Conservation (phyloP, 108 stramenopile species). For the Thalassiosira profunda region DNA sequence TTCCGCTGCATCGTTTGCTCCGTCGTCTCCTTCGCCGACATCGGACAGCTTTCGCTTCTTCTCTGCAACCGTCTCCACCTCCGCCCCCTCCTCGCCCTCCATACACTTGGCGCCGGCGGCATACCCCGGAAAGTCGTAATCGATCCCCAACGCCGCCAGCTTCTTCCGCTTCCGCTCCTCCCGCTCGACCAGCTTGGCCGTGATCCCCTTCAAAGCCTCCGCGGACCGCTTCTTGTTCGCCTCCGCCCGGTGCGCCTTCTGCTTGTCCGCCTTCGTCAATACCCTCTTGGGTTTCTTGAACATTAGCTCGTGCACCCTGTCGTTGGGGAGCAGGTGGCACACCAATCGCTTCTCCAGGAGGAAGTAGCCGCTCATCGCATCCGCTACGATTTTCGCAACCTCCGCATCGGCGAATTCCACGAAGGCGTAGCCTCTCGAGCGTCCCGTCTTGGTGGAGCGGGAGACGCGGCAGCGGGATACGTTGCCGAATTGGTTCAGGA, state of each 20-base stretch:
- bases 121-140: conserved; percentile 92
- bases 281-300: conserved; percentile 39
- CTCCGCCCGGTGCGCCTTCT: conserved; percentile 41
- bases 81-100: conserved; percentile 13
- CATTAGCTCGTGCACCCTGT: conserved; percentile 62
- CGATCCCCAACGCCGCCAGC: conserved; percentile 80
- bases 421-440: conserved; percentile 95
- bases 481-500: conserved; percentile 96
- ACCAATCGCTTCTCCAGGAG: conserved; percentile 91
- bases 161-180: conserved; percentile 76
- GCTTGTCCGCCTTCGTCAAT: conserved; percentile 48
- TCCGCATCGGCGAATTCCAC: conserved; percentile 87
- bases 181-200: conserved; percentile 61
- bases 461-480: conserved; percentile 83
- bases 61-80: conserved; percentile 11
- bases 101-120: conserved; percentile 37
- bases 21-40: neutral
- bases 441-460: conserved; percentile 87
- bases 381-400: conserved; percentile 93
- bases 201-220: conserved; percentile 73
- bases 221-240: conserved; percentile 49
- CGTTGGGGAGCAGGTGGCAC: conserved; percentile 82
- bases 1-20: neutral
- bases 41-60: conserved; percentile 2
- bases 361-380: conserved; percentile 96